Conservation (phyloP, 2,329 filamentous ascomycete genomes). For the Rugonectria rugulosa region DNA sequence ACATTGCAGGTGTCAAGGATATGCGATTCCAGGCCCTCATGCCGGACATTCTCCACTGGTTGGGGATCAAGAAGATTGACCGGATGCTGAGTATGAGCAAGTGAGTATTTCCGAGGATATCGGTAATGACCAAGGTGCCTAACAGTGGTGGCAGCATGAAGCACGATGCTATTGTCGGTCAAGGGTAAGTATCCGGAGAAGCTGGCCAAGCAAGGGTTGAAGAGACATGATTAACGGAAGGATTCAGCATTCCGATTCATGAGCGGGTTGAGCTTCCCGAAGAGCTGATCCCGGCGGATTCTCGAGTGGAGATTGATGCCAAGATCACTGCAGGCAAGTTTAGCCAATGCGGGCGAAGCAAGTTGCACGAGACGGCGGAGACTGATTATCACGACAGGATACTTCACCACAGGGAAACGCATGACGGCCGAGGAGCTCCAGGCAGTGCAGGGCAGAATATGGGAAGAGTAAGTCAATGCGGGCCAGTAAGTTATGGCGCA, state of each 20-base stretch:
- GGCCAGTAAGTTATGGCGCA: conserved; percentile 20
- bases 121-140: conserved; percentile 37
- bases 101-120: conserved; percentile 55
- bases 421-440: conserved; percentile 87
- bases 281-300: conserved; percentile 92
- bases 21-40: conserved; percentile 99
- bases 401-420: conserved; percentile 87
- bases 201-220: not conserved
- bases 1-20: conserved; percentile 94
- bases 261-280: conserved; percentile 93
- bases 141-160: conserved; percentile 72
- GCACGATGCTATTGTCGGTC: conserved; percentile 85
- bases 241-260: conserved; percentile 76
- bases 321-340: conserved; percentile 91
- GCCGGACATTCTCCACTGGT: conserved; percentile 97
- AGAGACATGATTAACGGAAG: conserved; percentile 22
- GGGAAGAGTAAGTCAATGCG: conserved; percentile 73
- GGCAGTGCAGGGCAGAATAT: conserved; percentile 86
- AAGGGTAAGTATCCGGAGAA: conserved; percentile 65
- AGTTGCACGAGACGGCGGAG: conserved; percentile 28
- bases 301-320: conserved; percentile 96
- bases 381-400: conserved; percentile 56
- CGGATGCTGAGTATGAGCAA: conserved; percentile 99
- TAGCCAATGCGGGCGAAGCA: conserved; percentile 3
- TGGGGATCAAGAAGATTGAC: conserved; percentile 98